phyloP scores from a whole-genome alignment of 805 yeast species.

The Ascoidea tarda region DNA sequence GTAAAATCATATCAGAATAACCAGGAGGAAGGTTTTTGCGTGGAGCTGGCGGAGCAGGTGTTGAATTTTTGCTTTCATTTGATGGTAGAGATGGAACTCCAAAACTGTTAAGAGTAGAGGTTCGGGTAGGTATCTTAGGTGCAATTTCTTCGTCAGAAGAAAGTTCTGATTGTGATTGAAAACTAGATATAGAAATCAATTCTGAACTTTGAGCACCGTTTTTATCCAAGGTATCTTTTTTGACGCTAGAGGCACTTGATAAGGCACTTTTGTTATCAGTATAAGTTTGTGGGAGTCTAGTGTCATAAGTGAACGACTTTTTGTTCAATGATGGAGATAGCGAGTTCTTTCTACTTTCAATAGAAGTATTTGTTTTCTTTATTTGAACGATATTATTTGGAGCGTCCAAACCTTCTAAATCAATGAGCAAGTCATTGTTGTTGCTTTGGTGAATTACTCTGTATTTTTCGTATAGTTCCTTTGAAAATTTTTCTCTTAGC shows the following conservation, averaged over 20 bases:
- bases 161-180: too few species aligned
- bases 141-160: too few species aligned
- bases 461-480: constrained; percentile 44
- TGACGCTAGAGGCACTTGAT: too few species aligned
- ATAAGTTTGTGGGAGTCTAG: constrained; percentile 24
- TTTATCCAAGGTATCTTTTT: too few species aligned
- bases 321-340: constrained; percentile 12
- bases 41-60: background rate
- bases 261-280: constrained; percentile 6
- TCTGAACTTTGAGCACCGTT: too few species aligned
- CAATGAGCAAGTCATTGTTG: constrained; percentile 13
- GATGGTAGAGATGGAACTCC: background rate
- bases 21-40: background rate
- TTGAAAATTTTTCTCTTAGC: constrained; percentile 37
- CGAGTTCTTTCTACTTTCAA: background rate
- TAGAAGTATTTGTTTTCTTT: background rate
- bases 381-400: constrained; percentile 12
- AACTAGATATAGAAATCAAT: too few species aligned
- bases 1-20: background rate
- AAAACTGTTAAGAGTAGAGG: constrained; percentile 10
- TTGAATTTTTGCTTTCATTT: background rate
- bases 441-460: constrained; percentile 21
- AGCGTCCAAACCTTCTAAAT: constrained; percentile 12
- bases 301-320: constrained; percentile 16
- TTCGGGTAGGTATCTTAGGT: too few species aligned